Conservation (phyloP, 2,329 filamentous ascomycete species). For the Colletotrichum eleusines region DNA sequence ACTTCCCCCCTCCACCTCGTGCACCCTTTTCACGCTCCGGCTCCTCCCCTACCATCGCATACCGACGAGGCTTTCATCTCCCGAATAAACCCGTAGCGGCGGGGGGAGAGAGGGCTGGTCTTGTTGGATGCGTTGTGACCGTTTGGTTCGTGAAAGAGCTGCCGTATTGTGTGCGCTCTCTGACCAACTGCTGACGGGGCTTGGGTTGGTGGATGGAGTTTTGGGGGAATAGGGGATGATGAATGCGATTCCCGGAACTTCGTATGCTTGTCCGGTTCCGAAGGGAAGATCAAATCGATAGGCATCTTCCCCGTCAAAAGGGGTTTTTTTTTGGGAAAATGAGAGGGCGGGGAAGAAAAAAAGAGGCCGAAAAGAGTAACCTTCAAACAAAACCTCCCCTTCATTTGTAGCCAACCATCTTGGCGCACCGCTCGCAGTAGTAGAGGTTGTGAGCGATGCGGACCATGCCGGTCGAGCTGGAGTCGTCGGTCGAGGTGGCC, state of each 20-base stretch:
- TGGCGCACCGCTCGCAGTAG: slow-evolving; percentile 74
- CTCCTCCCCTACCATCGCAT: too few relatives aligned
- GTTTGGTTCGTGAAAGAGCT: neutral
- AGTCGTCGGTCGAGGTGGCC: slow-evolving; percentile 71
- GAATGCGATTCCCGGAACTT: neutral
- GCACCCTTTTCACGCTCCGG: too few relatives aligned
- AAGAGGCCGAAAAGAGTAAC: neutral
- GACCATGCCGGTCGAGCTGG: slow-evolving; percentile 70
- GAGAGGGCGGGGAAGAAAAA: neutral
- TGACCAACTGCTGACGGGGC: neutral
- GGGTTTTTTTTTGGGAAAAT: neutral
- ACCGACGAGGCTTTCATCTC: too few relatives aligned
- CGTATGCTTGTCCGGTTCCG: slow-evolving; percentile 1
- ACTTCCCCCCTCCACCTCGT: too few relatives aligned
- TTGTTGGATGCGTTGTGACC: neutral
- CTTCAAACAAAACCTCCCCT: neutral
- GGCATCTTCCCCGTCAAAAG: neutral
- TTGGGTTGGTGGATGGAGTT: too few relatives aligned
- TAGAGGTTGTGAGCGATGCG: slow-evolving; percentile 74
- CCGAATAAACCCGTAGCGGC: too few relatives aligned
- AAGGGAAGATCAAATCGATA: slow-evolving; percentile 10
- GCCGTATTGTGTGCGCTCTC: neutral
- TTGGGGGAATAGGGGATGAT: neutral
- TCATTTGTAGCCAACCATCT: slow-evolving; percentile 74
- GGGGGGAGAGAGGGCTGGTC: neutral